Conservation (phyloP, 495 filamentous ascomycete species). For the Aspergillus sparsus region DNA sequence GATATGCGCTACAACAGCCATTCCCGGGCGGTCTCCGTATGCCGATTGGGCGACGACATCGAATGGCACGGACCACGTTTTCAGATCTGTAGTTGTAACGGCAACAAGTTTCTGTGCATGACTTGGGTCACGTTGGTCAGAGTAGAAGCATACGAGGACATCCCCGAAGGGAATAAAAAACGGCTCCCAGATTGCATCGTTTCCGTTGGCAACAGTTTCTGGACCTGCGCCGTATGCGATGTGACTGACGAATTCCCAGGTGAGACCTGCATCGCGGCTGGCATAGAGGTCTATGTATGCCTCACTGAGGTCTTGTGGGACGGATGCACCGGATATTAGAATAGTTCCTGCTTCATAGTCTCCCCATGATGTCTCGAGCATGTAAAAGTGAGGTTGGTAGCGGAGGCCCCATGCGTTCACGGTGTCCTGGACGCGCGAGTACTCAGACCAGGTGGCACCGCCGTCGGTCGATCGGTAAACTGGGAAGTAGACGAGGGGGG, state of each 20-base stretch:
- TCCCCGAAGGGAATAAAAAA: conserved; percentile 5
- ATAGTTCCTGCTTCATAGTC: conserved; percentile 4
- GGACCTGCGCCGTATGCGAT: conserved; percentile 5
- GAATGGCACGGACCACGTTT: background rate
- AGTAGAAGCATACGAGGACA: conserved; percentile 9
- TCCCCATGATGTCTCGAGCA: background rate
- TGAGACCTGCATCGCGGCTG: background rate
- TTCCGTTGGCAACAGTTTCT: background rate
- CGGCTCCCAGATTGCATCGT: conserved; percentile 10
- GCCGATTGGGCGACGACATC: background rate
- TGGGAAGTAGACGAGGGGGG: conserved; percentile 44
- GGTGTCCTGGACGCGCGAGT: background rate
- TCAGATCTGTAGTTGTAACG: background rate
- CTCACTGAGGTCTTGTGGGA: background rate
- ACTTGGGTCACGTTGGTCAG: conserved; percentile 9
- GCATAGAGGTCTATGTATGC: conserved; percentile 6
- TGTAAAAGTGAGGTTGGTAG: conserved; percentile 11
- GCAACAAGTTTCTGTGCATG: conserved; percentile 15
- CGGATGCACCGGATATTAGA: conserved; percentile 1
- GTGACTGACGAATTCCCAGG: conserved; percentile 10
- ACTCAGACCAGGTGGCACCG: conserved; percentile 12
- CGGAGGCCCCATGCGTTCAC: conserved; percentile 7
- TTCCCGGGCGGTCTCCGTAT: background rate
- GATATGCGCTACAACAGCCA: conserved; percentile 11
- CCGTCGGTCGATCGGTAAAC: conserved; percentile 10